phyloP scores from a whole-genome alignment of 257 asterid genomes.

The Jasminum sambac region DNA sequence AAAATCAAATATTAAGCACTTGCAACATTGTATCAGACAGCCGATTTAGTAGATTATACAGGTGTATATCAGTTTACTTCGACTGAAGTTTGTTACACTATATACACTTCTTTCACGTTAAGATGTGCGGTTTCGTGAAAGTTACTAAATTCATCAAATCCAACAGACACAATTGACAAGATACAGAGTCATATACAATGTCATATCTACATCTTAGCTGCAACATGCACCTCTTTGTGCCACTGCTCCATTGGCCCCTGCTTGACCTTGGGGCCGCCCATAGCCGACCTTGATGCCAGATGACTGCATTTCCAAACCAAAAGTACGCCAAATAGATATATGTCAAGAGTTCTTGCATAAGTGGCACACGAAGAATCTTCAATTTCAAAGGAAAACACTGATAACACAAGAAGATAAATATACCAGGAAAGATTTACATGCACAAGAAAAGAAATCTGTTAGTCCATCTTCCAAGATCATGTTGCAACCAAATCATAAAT shows the following conservation, averaged over 20 bases:
- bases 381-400: background rate
- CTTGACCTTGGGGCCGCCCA: conserved; percentile 57
- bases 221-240: conserved; percentile 73
- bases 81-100: background rate
- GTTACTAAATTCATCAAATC: conserved; percentile 9
- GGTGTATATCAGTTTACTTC: background rate
- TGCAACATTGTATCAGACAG: no score
- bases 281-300: conserved; percentile 79
- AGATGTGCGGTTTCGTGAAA: background rate
- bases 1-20: no score
- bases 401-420: background rate
- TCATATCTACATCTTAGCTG: conserved; percentile 31
- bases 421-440: no score
- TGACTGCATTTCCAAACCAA: conserved; percentile 43
- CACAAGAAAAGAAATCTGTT: background rate
- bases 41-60: background rate
- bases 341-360: background rate
- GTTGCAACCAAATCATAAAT: background rate
- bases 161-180: conserved; percentile 7
- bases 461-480: background rate
- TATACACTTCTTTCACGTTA: background rate
- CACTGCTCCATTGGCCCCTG: conserved; percentile 59
- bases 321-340: background rate
- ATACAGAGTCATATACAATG: conserved; percentile 9
- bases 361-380: background rate